phyloP scores from a whole-genome alignment of 345 rosid species.

The Cardamine resedifolia region DNA sequence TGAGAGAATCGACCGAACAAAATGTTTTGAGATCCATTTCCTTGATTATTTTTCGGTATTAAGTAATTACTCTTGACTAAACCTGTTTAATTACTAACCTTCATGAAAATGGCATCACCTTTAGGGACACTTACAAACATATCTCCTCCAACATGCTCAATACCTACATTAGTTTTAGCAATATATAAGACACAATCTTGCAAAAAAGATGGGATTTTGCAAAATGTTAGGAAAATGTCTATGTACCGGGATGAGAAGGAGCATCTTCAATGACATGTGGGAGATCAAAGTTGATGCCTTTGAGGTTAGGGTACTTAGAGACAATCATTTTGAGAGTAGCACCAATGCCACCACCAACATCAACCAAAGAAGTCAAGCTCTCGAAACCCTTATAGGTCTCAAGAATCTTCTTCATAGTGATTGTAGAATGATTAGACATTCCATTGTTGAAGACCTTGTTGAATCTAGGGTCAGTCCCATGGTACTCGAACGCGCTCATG shows the following conservation, averaged over 20 bases:
- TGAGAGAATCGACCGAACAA: not conserved
- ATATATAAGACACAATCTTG: not conserved
- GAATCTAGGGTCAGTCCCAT: slow-evolving; percentile 69
- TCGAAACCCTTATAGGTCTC: slow-evolving; percentile 76
- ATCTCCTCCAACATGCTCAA: slow-evolving; percentile 85
- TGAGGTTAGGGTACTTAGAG: slow-evolving; percentile 63
- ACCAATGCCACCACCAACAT: slow-evolving; percentile 91
- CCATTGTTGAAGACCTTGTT: slow-evolving; percentile 75
- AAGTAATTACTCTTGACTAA: not conserved
- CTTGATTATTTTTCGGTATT: not conserved
- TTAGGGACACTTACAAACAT: slow-evolving; percentile 79
- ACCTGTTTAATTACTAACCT: slow-evolving; percentile 44
- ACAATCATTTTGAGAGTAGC: slow-evolving; percentile 66
- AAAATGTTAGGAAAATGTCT: not conserved
- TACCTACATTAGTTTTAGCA: slow-evolving; percentile 42
- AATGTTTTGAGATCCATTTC: not conserved
- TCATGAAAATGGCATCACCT: slow-evolving; percentile 91
- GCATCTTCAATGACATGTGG: slow-evolving; percentile 81
- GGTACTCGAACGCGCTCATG: slow-evolving; percentile 77
- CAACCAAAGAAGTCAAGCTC: slow-evolving; percentile 62
- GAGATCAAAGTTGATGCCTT: slow-evolving; percentile 85
- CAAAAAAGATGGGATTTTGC: not conserved
- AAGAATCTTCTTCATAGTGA: slow-evolving; percentile 71
- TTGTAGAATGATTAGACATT: slow-evolving; percentile 70
- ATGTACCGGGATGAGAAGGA: slow-evolving; percentile 57